Evolutionary conservation across 192 early-diverging fungal species (phyloP), one percentile per base, ranked within the genome.

Genomic region (Fimicolochytrium jonesii): DNA sequence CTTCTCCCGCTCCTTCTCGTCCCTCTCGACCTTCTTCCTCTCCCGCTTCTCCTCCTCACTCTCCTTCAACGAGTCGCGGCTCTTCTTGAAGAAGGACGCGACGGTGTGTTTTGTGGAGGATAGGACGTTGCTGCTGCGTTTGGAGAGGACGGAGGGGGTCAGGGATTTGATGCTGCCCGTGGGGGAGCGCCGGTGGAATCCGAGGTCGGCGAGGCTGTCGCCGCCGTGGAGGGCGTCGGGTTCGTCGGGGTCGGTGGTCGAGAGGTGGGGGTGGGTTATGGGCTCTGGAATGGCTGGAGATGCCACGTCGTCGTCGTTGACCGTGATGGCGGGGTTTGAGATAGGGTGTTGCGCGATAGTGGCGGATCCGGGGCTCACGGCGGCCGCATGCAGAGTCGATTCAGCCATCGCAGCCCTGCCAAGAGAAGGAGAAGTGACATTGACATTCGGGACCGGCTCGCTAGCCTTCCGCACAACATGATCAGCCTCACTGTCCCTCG

Each of bases 1-100:
- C 56, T 59, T 59, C 42, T 59, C 56, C 3, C 39, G 56, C 20
- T 42, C 56, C 42, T 59, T 59, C 5, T 59, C 39, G 4, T 59
- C 56, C 56, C 35, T 59, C 6, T 42, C 56, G 13, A 22, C 28
- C 36, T 53, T 29, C 36, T 62, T 62, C 11, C 49, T 11, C 17
- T 62, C 60, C n/a, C 13, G 30, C 49, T 18, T 17, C 13, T 56
- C 32, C 29, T 47, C 35, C n/a, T 20, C 39, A 15, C 10, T 45
- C 11, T 47, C 56, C 11, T 42, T 29, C 17, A 55, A 22, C 2
- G 56, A 44, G 39, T 45, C 56, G 26, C n/a, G 22, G 17, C 56
- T 45, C 56, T 59, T 59, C 18, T 28, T 44, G 41, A 59, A 59
- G n/a, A 59, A 29, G 13, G 56, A 42, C 23, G 10, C 29, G 56